Evolutionary conservation across 176 grass and related monocot species (phyloP).

Genomic region (Triticum turgidum): DNA sequence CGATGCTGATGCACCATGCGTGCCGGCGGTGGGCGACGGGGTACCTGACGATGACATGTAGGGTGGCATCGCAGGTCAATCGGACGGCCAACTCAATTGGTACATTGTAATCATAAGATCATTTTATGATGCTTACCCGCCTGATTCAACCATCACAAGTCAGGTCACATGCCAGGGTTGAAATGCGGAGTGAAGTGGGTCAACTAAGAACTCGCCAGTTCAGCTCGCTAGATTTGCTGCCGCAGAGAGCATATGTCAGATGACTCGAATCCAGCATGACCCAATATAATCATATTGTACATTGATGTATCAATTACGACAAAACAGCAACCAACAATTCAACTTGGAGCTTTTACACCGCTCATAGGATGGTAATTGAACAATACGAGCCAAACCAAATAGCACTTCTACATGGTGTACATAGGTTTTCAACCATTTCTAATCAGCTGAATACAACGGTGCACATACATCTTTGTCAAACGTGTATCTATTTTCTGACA

Average conservation of each 20-base stretch:
- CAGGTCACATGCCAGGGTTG: too few species aligned
- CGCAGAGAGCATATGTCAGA: neutral
- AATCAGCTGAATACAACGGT: conserved; percentile 10
- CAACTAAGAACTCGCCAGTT: too few species aligned
- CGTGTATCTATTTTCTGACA: neutral
- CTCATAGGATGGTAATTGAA: neutral
- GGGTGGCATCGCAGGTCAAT: too few species aligned
- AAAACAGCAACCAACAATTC: neutral
- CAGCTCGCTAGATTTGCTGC: too few species aligned
- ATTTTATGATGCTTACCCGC: too few species aligned
- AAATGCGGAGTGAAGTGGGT: too few species aligned
- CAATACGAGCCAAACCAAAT: neutral
- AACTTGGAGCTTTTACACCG: neutral
- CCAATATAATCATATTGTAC: neutral
- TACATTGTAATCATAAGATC: too few species aligned
- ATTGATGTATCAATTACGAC: neutral
- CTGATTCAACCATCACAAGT: too few species aligned
- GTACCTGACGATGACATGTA: too few species aligned
- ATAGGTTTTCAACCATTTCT: neutral
- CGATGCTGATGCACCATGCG: too few species aligned
- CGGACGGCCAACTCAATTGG: too few species aligned
- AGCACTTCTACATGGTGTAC: neutral
- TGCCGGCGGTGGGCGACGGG: too few species aligned
- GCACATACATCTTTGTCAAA: neutral
- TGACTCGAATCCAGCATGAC: neutral